A percentile compares a stretch with the other conserved stretches of the same genome.
Evolutionary conservation across 257 asterid genomes (phyloP).

Genomic region (Echites panduratus): DNA sequence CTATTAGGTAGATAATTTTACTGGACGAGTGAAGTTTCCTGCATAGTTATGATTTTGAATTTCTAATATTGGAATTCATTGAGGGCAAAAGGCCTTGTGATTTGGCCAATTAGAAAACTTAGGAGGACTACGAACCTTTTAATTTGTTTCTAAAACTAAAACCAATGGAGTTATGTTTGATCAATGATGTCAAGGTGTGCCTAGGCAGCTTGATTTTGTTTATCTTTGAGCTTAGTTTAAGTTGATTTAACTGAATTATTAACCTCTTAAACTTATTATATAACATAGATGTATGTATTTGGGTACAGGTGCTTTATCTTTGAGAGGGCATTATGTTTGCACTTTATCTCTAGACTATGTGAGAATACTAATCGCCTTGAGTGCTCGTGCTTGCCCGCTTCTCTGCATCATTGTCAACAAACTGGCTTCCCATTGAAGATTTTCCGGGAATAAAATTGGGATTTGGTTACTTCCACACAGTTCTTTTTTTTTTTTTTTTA

Average conservation of each 20-base stretch:
- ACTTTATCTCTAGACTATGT: too few species aligned
- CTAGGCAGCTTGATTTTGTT: too few species aligned
- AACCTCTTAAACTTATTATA: too few species aligned
- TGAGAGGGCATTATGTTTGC: too few species aligned
- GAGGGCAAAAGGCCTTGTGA: background rate
- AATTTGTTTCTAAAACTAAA: background rate
- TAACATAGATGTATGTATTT: too few species aligned
- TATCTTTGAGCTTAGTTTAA: too few species aligned
- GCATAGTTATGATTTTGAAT: background rate
- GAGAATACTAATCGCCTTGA: too few species aligned
- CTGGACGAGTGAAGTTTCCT: background rate
- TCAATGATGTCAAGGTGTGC: too few species aligned
- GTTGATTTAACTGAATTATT: too few species aligned
- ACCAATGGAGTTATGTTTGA: background rate
- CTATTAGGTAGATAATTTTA: background rate
- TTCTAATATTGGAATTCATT: background rate
- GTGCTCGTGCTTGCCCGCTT: background rate
- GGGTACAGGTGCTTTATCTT: too few species aligned
- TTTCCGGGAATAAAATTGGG: background rate
- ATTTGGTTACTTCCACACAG: background rate
- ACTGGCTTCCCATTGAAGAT: background rate
- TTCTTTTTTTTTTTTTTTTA: background rate
- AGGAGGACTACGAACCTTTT: background rate
- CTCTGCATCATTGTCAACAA: background rate
- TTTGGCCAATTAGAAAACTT: background rate